These are phyloP conservation scores for Neofusicoccum cordaticola DNA, from an alignment of 2,329 filamentous ascomycete genomes.

Conservation along the genomic window DNA sequence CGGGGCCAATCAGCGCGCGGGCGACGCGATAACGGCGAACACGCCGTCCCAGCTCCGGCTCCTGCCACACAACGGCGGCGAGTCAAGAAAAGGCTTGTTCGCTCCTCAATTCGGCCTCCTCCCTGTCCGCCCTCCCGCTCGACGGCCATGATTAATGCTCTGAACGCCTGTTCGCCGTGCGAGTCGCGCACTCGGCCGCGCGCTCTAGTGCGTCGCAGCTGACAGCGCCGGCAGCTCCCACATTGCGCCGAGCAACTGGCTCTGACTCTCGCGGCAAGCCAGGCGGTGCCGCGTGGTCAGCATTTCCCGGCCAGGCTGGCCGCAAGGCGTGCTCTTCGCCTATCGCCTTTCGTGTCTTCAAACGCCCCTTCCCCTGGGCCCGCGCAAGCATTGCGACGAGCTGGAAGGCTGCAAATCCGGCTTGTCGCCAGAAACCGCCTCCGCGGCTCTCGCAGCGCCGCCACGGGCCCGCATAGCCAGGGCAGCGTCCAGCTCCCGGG, in stretches of 20 bases:
- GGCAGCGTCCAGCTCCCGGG: background rate
- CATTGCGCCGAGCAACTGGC: background rate
- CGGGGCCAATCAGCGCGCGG: background rate
- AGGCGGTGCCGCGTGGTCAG: background rate
- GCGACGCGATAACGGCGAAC: background rate
- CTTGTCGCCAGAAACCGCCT: background rate
- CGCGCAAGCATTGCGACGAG: background rate
- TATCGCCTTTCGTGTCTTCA: background rate
- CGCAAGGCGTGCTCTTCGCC: background rate
- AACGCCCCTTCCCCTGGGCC: background rate
- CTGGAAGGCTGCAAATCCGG: background rate
- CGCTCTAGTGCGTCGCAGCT: background rate
- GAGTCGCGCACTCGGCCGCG: background rate
- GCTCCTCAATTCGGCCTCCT: background rate
- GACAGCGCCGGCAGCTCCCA: background rate
- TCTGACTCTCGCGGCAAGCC: background rate
- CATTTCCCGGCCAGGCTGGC: background rate
- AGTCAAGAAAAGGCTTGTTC: conserved; percentile 6
- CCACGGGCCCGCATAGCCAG: background rate
- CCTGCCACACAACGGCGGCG: background rate
- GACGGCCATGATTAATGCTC: background rate
- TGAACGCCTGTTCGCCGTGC: background rate
- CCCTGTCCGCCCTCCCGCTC: background rate
- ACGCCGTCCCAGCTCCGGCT: background rate
- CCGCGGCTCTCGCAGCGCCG: background rate